phyloP scores from a whole-genome alignment of 2,329 filamentous ascomycete genomes.

The Colletotrichum trifolii region DNA sequence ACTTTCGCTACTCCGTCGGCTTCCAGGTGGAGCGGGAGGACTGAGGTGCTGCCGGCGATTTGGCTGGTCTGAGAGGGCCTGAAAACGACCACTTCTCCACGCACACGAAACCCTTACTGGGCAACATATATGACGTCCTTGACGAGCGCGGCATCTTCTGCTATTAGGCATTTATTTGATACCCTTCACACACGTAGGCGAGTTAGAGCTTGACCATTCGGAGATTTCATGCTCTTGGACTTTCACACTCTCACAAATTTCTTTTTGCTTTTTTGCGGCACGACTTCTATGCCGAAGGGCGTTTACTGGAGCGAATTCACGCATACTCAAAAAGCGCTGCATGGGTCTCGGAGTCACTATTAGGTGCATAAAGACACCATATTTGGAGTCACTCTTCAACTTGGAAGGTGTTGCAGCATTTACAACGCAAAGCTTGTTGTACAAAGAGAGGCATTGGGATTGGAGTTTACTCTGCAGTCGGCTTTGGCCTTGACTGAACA shows the following conservation, averaged over 20 bases:
- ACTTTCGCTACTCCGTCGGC: conserved; percentile 80
- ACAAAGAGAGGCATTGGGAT: conserved; percentile 9
- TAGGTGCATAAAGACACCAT: conserved; percentile 29
- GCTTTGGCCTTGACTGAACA: conserved; percentile 10
- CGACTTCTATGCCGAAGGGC: neutral
- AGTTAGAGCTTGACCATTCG: conserved; percentile 22
- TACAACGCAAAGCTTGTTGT: neutral
- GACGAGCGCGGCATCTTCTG: conserved; percentile 35
- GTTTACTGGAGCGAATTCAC: neutral
- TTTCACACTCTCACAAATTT: neutral
- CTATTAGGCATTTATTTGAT: conserved; percentile 40
- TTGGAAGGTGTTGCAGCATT: conserved; percentile 19
- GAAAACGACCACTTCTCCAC: neutral
- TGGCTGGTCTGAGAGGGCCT: no score
- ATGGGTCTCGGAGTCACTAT: conserved; percentile 24
- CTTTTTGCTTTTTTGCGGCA: neutral
- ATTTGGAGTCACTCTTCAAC: neutral
- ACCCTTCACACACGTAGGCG: conserved; percentile 32
- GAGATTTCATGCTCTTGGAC: no score
- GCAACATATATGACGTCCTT: conserved; percentile 5
- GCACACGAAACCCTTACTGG: neutral
- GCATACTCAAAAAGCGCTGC: neutral
- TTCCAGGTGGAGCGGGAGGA: conserved; percentile 77
- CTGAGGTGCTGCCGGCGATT: conserved; percentile 30
- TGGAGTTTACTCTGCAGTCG: conserved; percentile 13